Evolutionary conservation across 345 rosid species (phyloP).

Genomic region (Moricandia arvensis): DNA sequence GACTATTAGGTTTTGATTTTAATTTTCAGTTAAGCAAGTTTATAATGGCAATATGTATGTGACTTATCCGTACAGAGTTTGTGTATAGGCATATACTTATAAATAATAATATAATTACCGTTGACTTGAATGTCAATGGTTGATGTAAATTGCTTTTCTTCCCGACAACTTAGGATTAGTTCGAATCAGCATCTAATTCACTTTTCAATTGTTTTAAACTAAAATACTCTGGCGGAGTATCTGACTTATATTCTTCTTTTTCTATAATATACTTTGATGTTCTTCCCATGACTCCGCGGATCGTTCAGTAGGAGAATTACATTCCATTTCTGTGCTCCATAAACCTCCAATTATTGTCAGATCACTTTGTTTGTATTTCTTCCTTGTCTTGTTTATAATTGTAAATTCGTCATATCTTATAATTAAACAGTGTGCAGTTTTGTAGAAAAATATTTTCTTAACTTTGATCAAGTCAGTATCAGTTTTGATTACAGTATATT

Average conservation of each 20-base stretch:
- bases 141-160: conserved; percentile 8
- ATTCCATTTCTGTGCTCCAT: conserved; percentile 26
- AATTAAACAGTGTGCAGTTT: background rate
- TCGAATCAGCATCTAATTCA: conserved; percentile 37
- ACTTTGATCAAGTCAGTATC: background rate
- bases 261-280: background rate
- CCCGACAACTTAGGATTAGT: conserved; percentile 37
- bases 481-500: background rate
- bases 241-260: conserved; percentile 16
- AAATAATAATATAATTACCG: conserved; percentile 13
- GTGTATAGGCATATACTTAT: background rate
- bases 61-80: background rate
- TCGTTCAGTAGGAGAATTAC: conserved; percentile 6
- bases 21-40: conserved; percentile 18
- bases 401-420: background rate
- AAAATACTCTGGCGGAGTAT: background rate
- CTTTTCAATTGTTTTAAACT: background rate
- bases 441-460: background rate
- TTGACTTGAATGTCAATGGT: conserved; percentile 29
- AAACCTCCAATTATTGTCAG: conserved; percentile 10
- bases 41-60: background rate
- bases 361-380: conserved; percentile 5
- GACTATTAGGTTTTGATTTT: conserved; percentile 11
- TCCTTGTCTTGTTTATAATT: background rate
- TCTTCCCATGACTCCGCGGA: conserved; percentile 15